These are phyloP conservation scores for Conticribra weissflogii DNA, from an alignment of 108 stramenopile species.

Conservation along the genomic window DNA sequence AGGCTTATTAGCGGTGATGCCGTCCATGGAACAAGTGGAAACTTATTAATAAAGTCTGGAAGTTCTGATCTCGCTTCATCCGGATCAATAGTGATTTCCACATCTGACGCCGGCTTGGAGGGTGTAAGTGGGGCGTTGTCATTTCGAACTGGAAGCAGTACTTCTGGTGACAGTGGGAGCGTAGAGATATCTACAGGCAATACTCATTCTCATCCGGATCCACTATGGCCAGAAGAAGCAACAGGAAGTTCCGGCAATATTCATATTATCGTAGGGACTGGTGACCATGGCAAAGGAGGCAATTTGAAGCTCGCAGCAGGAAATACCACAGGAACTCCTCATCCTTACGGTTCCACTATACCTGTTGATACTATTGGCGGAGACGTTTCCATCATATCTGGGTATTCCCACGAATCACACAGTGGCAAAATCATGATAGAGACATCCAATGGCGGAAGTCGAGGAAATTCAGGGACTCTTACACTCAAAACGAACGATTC, in stretches of 20 bases:
- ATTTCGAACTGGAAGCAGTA: background rate
- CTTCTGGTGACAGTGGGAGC: constrained; percentile 3
- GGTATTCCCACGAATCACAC: background rate
- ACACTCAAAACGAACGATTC: constrained; percentile 6
- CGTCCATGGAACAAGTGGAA: constrained; percentile 14
- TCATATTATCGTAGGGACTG: constrained; percentile 7
- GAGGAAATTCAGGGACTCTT: background rate
- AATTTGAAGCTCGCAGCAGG: constrained; percentile 2
- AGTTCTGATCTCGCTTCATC: constrained; percentile 17
- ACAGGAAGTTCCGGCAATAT: constrained; percentile 6
- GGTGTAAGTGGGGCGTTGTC: constrained; percentile 12
- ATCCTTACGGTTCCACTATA: background rate
- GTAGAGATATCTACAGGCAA: background rate
- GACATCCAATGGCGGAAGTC: constrained; percentile 3
- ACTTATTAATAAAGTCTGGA: constrained; percentile 25
- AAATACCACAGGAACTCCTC: background rate
- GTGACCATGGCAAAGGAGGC: constrained; percentile 8
- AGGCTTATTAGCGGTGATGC: constrained; percentile 20
- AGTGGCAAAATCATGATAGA: constrained; percentile 3
- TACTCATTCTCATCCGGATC: background rate
- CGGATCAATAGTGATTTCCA: constrained; percentile 30
- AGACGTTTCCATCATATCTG: background rate
- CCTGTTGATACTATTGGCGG: background rate
- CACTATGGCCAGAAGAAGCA: background rate
- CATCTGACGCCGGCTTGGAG: constrained; percentile 15